Percentiles rank a stretch among this genome's conserved stretches.
Conservation (phyloP, 306 rosid species). For the Rosa persica region DNA sequence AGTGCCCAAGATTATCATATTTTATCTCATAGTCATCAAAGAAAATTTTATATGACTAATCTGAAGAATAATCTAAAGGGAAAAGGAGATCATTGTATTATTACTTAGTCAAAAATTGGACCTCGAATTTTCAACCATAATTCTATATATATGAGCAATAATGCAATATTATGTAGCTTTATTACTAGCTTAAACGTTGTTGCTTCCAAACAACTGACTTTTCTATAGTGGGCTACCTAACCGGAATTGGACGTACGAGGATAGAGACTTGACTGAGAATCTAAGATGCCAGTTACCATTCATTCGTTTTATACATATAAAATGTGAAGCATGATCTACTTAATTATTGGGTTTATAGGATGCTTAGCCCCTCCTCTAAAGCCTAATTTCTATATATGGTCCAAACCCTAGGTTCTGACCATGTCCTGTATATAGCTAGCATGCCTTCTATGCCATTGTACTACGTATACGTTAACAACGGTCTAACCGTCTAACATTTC, state of each 20-base stretch:
- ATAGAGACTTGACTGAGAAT: slow-evolving; percentile 14
- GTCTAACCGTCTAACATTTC: slow-evolving; percentile 2
- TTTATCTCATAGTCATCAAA: not conserved
- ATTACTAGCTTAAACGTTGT: not conserved
- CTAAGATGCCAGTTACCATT: slow-evolving; percentile 8
- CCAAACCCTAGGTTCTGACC: not conserved
- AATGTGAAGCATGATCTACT: not conserved
- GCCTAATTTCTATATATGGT: not conserved
- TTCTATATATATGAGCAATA: not conserved
- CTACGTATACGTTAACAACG: not conserved
- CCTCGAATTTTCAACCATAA: not conserved
- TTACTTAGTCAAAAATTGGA: not conserved
- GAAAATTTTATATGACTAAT: not conserved
- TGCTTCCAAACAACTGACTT: slow-evolving; percentile 17
- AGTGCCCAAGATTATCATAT: not conserved
- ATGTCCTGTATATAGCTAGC: not conserved
- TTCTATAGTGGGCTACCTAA: slow-evolving; percentile 23
- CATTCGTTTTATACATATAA: not conserved
- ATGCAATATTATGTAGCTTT: not conserved
- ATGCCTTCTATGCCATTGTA: not conserved
- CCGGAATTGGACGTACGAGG: slow-evolving; percentile 9
- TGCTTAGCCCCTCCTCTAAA: not conserved
- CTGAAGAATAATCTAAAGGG: not conserved
- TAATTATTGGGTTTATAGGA: not conserved
- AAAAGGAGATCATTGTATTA: not conserved